Conservation (phyloP, 2,329 filamentous ascomycete species). For the Atkinsonella hypoxylon region DNA sequence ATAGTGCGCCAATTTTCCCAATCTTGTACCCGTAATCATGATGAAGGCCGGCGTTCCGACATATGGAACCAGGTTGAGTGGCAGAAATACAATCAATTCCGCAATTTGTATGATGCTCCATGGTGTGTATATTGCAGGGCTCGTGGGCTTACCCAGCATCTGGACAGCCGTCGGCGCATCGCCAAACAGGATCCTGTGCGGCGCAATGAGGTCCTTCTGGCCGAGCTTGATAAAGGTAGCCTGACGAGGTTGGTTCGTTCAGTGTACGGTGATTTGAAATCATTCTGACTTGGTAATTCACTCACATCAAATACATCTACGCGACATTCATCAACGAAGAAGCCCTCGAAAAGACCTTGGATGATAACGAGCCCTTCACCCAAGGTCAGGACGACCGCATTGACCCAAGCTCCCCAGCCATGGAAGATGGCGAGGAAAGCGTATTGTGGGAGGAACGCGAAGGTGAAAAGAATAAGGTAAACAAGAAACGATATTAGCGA, state of each 20-base stretch:
- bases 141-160: slow-evolving; percentile 72
- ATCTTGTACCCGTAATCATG: slow-evolving; percentile 72
- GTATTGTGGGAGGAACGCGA: slow-evolving; percentile 79
- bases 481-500: slow-evolving; percentile 73
- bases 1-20: slow-evolving; percentile 83
- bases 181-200: slow-evolving; percentile 51
- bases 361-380: slow-evolving; percentile 67
- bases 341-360: slow-evolving; percentile 59
- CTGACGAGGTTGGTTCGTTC: slow-evolving; percentile 19
- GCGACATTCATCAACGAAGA: slow-evolving; percentile 67
- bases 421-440: slow-evolving; percentile 86
- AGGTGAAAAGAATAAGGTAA: slow-evolving; percentile 75
- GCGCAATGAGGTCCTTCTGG: slow-evolving; percentile 54
- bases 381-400: slow-evolving; percentile 76
- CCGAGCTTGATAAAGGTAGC: slow-evolving; percentile 65
- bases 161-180: slow-evolving; percentile 64
- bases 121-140: slow-evolving; percentile 66
- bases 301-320: slow-evolving; percentile 77
- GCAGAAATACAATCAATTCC: slow-evolving; percentile 67
- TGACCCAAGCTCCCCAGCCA: slow-evolving; percentile 77
- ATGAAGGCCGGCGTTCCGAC: slow-evolving; percentile 79
- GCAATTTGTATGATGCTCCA: slow-evolving; percentile 86
- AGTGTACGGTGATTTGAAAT: neutral
- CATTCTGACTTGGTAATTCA: neutral
- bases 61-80: slow-evolving; percentile 78